Base-by-base conservation (phyloP, 257 asterid genomes). In the Ocimum tenuiflorum region DNA sequence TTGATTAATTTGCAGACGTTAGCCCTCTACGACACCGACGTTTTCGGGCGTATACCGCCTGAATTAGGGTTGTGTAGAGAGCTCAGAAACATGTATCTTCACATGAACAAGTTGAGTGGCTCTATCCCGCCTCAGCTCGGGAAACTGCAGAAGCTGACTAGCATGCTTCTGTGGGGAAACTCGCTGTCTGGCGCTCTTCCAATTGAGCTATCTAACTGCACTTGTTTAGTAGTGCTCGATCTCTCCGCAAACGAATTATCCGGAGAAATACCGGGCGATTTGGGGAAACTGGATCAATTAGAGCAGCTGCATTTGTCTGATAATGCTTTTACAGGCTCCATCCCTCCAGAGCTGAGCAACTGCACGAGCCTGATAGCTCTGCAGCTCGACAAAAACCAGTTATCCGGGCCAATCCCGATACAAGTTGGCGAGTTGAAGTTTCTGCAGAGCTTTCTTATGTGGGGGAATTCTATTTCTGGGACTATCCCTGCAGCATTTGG, bases 131-230 rank as follows among this genome's bases (percentile, higher is more conserved):
- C 87, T 27, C 77, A 84, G 48, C 45, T 92, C 1, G 95, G 97
- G 4, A 78, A 75, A 76, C 73, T 89, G 69, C 80, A 87, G 43
- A 89, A 87, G 77, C 86, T 89, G 6, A 87, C 95, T 12, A 87
- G 91, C 81, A 64, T 92, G 79, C 91, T 87, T 59, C 65, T 92
- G 1, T 92, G 98, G 98, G 97, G 97, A 1, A 92, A 92, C 64
- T 71, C 83, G 0, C 72, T 92, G 17, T 77, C 97, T 0, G 96
- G 91, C 15, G 29, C 75, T 2, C 82, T 92, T 46, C 95, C 96
- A 0, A 18, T 80, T 0, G 81, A 82, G 64, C 60, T 92, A 41
- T 85, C 95, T 0, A 86, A 83, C 53, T 82, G 91, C 67, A 80
- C 91, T 0, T 74, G 91, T 0, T 83, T 92, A 12, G 96, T 89